Conservation (phyloP, 306 rosid genomes). For the Heteromeles arbutifolia region DNA sequence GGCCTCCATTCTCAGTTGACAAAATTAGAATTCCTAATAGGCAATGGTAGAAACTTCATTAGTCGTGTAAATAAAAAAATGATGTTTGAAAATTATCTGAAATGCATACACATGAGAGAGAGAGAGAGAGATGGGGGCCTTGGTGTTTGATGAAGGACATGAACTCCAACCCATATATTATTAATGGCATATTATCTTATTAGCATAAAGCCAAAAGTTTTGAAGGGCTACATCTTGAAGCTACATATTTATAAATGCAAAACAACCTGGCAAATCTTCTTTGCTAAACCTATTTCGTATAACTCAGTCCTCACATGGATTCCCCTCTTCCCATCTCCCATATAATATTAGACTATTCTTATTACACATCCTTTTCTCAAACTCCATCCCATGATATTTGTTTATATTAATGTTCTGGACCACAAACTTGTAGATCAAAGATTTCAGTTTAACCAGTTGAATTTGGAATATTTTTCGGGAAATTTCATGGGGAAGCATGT, state of each 20-base stretch:
- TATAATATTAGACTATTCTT: conserved; percentile 16
- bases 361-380: conserved; percentile 33
- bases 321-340: conserved; percentile 31
- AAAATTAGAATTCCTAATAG: not conserved
- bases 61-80: no score
- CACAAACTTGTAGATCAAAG: conserved; percentile 12
- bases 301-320: conserved; percentile 54
- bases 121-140: not conserved
- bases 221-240: conserved; percentile 43
- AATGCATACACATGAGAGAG: not conserved
- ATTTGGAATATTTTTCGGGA: not conserved
- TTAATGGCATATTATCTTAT: conserved; percentile 10
- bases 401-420: conserved; percentile 15
- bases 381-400: conserved; percentile 22
- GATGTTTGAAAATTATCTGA: not conserved
- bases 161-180: not conserved
- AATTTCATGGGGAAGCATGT: conserved; percentile 2
- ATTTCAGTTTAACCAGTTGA: conserved; percentile 6
- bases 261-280: conserved; percentile 56
- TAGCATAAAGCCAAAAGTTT: conserved; percentile 27
- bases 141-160: conserved; percentile 13
- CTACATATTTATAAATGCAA: conserved; percentile 29
- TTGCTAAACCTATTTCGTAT: conserved; percentile 22
- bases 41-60: not conserved
- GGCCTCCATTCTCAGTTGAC: not conserved